Conservation (phyloP, 495 filamentous ascomycete species). For the Achaetomiella virescens region DNA sequence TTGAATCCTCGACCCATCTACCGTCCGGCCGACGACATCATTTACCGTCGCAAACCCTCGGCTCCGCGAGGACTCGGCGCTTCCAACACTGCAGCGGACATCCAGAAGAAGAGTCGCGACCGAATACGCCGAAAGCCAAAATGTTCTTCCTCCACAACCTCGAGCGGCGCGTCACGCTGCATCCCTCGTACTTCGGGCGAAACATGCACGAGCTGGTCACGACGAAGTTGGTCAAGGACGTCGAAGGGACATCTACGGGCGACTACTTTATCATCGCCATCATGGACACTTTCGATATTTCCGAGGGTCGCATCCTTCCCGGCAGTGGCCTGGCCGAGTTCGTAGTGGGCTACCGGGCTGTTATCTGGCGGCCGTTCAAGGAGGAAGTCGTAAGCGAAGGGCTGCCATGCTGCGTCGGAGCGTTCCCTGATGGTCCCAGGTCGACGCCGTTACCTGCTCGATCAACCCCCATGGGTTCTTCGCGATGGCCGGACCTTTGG, state of each 20-base stretch:
- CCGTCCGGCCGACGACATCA: neutral
- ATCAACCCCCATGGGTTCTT: conserved; percentile 93
- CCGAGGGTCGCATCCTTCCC: conserved; percentile 84
- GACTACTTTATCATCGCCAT: conserved; percentile 94
- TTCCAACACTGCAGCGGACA: neutral
- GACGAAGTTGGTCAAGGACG: conserved; percentile 77
- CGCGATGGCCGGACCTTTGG: conserved; percentile 78
- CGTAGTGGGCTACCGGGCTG: conserved; percentile 86
- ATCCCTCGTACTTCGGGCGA: conserved; percentile 92
- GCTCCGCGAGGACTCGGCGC: too few species aligned
- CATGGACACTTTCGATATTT: conserved; percentile 88
- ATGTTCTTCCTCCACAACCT: conserved; percentile 99
- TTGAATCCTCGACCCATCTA: neutral
- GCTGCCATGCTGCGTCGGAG: neutral
- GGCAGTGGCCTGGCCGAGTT: conserved; percentile 87
- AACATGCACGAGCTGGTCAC: conserved; percentile 86
- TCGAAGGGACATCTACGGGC: conserved; percentile 88
- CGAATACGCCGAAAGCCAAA: conserved; percentile 9
- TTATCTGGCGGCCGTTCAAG: conserved; percentile 95
- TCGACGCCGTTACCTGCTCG: conserved; percentile 83
- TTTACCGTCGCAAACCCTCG: neutral
- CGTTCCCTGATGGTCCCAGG: conserved; percentile 42
- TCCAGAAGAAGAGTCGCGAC: neutral
- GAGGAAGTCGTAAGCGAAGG: conserved; percentile 75
- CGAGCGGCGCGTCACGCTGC: conserved; percentile 84